Evolutionary conservation across 2,329 filamentous ascomycete genomes (phyloP).

Genomic region (Claviceps spartinae): DNA sequence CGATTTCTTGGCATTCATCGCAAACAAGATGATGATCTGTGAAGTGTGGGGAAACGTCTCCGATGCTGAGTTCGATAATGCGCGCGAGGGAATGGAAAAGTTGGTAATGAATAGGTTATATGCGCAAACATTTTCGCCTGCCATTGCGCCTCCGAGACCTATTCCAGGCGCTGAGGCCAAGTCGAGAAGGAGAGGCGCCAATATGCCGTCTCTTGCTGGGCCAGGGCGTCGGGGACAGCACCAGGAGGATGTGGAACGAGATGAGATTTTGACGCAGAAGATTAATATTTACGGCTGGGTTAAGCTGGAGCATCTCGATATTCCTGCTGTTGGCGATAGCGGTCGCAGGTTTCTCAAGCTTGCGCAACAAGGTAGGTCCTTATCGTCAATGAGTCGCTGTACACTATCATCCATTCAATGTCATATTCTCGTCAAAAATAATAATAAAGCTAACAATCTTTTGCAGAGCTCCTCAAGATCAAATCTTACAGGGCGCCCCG

Average conservation of each 20-base stretch:
- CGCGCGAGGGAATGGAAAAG: slow-evolving; percentile 97
- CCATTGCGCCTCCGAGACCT: slow-evolving; percentile 69
- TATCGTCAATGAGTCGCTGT: background rate
- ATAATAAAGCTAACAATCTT: background rate
- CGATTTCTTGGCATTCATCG: slow-evolving; percentile 92
- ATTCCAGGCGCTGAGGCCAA: slow-evolving; percentile 55
- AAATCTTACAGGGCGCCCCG: slow-evolving; percentile 92
- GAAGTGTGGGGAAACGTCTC: slow-evolving; percentile 95
- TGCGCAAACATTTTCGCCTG: slow-evolving; percentile 88
- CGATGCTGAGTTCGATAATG: slow-evolving; percentile 96
- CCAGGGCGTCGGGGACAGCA: slow-evolving; percentile 88
- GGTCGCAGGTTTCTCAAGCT: slow-evolving; percentile 77
- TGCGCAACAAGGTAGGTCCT: slow-evolving; percentile 62
- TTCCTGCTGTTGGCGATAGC: slow-evolving; percentile 69
- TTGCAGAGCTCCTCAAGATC: slow-evolving; percentile 77
- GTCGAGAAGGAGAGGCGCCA: slow-evolving; percentile 53
- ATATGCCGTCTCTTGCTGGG: slow-evolving; percentile 45
- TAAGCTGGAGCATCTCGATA: slow-evolving; percentile 83
- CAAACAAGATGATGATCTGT: slow-evolving; percentile 94
- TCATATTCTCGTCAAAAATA: background rate
- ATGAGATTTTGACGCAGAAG: slow-evolving; percentile 92
- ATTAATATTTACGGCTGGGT: slow-evolving; percentile 96
- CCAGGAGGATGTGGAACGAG: slow-evolving; percentile 92
- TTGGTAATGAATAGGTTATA: slow-evolving; percentile 97
- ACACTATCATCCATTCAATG: background rate